phyloP scores from a whole-genome alignment of 2,329 filamentous ascomycete genomes.

The Penicillium sp. region DNA sequence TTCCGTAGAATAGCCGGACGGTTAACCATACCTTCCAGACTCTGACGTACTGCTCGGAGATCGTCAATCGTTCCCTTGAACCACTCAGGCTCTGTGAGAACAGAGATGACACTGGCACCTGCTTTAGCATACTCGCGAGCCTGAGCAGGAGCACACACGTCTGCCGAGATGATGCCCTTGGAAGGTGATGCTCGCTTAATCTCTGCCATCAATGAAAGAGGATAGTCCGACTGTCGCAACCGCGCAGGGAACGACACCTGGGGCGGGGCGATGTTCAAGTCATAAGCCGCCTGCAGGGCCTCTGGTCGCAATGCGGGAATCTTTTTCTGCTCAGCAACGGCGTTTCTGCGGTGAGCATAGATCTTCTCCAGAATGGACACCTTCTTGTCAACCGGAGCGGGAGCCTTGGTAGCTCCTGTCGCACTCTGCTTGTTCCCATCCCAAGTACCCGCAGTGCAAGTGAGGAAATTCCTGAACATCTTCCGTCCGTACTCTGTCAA shows the following conservation, averaged over 20 bases:
- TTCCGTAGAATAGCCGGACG: slow-evolving; percentile 88
- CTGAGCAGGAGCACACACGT: slow-evolving; percentile 82
- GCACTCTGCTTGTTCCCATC: slow-evolving; percentile 59
- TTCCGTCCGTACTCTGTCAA: slow-evolving; percentile 78
- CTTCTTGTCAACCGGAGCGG: slow-evolving; percentile 52
- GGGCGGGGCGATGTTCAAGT: slow-evolving; percentile 77
- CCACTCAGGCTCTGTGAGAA: slow-evolving; percentile 98
- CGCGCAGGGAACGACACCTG: slow-evolving; percentile 74
- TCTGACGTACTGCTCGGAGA: slow-evolving; percentile 77
- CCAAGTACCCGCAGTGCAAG: slow-evolving; percentile 87
- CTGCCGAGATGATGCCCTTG: slow-evolving; percentile 86
- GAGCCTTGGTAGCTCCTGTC: slow-evolving; percentile 16
- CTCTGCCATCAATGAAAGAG: slow-evolving; percentile 92
- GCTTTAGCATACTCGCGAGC: slow-evolving; percentile 87
- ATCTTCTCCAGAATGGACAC: slow-evolving; percentile 87
- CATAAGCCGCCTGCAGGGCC: slow-evolving; percentile 81
- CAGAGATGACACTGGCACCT: slow-evolving; percentile 93
- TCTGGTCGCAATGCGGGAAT: slow-evolving; percentile 77
- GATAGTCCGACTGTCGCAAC: slow-evolving; percentile 73
- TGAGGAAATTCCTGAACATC: slow-evolving; percentile 91
- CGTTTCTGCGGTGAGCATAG: slow-evolving; percentile 71
- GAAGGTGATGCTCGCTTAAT: slow-evolving; percentile 96
- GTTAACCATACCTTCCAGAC: slow-evolving; percentile 84
- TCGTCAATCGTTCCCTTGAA: slow-evolving; percentile 98
- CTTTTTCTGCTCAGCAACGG: slow-evolving; percentile 73